Evolutionary conservation across 345 rosid genomes (phyloP).

Genomic region (Psidium friedrichsthalianum): DNA sequence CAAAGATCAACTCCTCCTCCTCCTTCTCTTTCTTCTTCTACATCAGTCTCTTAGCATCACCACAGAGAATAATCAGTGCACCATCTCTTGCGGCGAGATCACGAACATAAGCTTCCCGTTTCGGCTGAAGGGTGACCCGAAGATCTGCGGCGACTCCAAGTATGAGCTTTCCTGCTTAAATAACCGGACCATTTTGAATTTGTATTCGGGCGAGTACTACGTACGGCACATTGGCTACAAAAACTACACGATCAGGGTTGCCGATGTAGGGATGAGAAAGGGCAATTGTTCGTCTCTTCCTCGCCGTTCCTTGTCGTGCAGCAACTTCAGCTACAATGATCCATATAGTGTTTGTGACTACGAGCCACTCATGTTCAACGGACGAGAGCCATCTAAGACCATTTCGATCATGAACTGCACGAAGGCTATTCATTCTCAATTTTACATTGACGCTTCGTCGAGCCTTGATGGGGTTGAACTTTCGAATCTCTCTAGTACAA

Average conservation of each 20-base stretch:
- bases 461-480: not conserved
- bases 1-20: not conserved
- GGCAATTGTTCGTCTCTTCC: not conserved
- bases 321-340: not conserved
- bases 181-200: accelerated
- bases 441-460: accelerated
- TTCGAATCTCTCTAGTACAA: not conserved
- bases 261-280: accelerated
- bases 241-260: not conserved
- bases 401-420: not conserved
- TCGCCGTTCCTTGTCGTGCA: not conserved
- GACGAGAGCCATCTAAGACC: not conserved
- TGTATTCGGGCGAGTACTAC: not conserved
- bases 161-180: not conserved
- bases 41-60: not conserved
- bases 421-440: not conserved
- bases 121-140: not conserved
- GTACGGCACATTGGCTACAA: not conserved
- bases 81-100: not conserved
- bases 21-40: not conserved
- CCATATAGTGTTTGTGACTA: too few species aligned
- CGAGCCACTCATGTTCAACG: accelerated
- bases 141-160: accelerated
- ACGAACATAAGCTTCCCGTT: not conserved
- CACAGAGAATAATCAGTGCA: not conserved